These are phyloP conservation scores for Beauveria sp. DNA, from an alignment of 2,329 filamentous ascomycete genomes.

Conservation along the genomic window DNA sequence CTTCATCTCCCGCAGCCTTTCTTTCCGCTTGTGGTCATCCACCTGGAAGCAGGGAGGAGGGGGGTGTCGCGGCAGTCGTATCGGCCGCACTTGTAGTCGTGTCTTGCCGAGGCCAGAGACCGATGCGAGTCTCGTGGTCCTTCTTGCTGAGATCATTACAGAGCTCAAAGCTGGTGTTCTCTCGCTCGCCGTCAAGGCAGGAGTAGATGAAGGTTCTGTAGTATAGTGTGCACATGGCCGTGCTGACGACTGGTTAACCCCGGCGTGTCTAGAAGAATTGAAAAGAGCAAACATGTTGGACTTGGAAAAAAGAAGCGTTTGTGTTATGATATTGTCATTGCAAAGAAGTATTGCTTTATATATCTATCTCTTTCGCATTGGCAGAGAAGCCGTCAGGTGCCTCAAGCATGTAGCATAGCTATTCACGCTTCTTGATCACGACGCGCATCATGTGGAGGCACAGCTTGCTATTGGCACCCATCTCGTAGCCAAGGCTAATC, in stretches of 20 bases:
- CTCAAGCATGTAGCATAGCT: no score
- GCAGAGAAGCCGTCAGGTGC: no score
- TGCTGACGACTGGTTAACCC: not conserved
- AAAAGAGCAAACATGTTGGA: not conserved
- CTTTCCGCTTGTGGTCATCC: no score
- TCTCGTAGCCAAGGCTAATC: no score
- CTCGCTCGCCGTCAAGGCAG: not conserved
- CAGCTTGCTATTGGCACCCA: no score
- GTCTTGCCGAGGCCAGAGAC: not conserved
- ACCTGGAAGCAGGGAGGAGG: no score
- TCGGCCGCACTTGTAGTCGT: not conserved
- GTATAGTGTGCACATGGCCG: not conserved
- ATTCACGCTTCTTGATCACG: no score
- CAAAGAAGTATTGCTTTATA: no score
- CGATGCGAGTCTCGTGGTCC: not conserved
- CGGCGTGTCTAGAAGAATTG: not conserved
- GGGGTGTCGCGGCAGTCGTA: not conserved
- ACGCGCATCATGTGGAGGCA: no score
- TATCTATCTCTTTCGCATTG: no score
- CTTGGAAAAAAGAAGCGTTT: not conserved
- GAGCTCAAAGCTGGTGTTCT: not conserved
- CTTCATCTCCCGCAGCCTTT: no score
- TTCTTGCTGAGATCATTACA: not conserved
- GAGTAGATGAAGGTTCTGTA: not conserved
- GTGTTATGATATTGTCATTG: no score